phyloP scores from a whole-genome alignment of 768 basidiomycete genomes.

The Rhodotorula diobovata region DNA sequence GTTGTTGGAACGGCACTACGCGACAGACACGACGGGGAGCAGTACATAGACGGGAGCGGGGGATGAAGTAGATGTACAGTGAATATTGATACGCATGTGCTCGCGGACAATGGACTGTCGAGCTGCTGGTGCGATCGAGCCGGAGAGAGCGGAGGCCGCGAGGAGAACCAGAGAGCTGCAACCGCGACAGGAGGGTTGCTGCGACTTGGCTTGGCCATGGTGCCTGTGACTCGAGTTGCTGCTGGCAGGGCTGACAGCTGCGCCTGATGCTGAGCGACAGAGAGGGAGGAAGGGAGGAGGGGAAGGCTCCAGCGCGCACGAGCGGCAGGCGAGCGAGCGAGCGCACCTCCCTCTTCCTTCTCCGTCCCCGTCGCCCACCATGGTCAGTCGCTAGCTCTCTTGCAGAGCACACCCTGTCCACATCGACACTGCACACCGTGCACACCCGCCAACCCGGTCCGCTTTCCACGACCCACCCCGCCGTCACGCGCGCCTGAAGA shows the following conservation, averaged over 20 bases:
- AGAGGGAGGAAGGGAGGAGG: not conserved
- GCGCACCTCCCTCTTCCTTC: not conserved
- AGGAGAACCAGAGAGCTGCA: too few species aligned
- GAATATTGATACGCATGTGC: too few species aligned
- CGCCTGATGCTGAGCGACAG: too few species aligned
- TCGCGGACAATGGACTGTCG: too few species aligned
- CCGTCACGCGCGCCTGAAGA: not conserved
- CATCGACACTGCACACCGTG: not conserved
- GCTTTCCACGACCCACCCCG: too few species aligned
- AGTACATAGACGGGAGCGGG: not conserved
- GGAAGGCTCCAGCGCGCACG: not conserved
- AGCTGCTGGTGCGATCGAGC: too few species aligned
- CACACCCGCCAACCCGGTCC: too few species aligned
- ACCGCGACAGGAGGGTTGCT: too few species aligned
- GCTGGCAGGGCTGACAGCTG: too few species aligned
- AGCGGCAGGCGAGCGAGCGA: not conserved
- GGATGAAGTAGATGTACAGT: not conserved
- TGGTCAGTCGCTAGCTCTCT: constrained; percentile 1
- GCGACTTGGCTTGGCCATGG: too few species aligned
- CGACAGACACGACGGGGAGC: constrained; percentile 17
- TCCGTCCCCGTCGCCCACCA: not conserved
- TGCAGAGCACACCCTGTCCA: not conserved
- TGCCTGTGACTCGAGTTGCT: too few species aligned
- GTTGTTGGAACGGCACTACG: constrained; percentile 21
- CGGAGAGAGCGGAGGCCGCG: too few species aligned